Conservation (phyloP, 129 eudicot species). For the Flaveria linearis region DNA sequence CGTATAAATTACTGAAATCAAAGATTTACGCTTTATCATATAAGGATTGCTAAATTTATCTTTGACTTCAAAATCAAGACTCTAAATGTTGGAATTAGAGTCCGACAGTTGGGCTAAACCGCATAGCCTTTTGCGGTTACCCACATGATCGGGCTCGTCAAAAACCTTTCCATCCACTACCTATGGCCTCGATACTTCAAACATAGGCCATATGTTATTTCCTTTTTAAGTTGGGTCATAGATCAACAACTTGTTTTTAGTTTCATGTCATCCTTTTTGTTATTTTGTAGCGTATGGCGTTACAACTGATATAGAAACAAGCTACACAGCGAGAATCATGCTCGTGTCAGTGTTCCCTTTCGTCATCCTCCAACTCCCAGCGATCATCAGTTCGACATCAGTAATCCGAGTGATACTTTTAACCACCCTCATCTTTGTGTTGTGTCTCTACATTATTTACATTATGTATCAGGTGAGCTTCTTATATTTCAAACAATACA, state of each 20-base stretch:
- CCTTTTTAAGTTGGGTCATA: too few species aligned
- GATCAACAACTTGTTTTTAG: background rate
- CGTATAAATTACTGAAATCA: too few species aligned
- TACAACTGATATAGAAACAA: slow-evolving; percentile 48
- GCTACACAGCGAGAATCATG: slow-evolving; percentile 58
- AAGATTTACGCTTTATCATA: too few species aligned
- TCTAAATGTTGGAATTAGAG: too few species aligned
- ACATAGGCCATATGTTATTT: too few species aligned
- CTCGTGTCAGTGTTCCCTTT: slow-evolving; percentile 48
- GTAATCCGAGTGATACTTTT: slow-evolving; percentile 37
- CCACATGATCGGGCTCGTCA: too few species aligned
- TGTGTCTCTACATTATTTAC: slow-evolving; percentile 33
- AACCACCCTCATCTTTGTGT: slow-evolving; percentile 46
- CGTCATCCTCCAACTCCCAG: slow-evolving; percentile 43
- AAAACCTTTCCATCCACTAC: too few species aligned
- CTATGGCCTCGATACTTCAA: too few species aligned
- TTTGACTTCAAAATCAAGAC: too few species aligned
- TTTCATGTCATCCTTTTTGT: background rate
- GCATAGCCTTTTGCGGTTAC: too few species aligned
- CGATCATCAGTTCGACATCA: slow-evolving; percentile 27
- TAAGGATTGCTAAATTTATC: too few species aligned
- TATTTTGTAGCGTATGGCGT: slow-evolving; percentile 36
- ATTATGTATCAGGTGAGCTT: slow-evolving; percentile 47
- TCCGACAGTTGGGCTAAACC: too few species aligned
- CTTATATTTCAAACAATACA: slow-evolving; percentile 5